Base-by-base conservation (phyloP, 768 basidiomycete species). In the Calvatia gigantea region DNA sequence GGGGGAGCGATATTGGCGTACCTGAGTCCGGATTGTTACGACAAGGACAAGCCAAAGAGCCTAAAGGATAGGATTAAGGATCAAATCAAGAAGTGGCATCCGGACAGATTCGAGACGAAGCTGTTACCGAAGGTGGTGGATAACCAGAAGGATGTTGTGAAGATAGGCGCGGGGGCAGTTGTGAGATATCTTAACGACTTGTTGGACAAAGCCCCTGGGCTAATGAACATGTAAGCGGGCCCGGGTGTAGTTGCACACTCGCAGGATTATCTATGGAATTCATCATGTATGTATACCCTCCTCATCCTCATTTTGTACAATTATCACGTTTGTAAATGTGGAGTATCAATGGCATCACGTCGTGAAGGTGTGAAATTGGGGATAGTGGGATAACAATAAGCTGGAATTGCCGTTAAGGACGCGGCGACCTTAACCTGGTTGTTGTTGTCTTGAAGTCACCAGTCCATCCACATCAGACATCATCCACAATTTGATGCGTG, bases 61-160 rank as follows among this genome's bases (percentile, higher is more conserved):
- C 62, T 75, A 47, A 88, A 87, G 70, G 89, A 91, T 61, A 82
- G 87, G 12, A 76, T 90, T 60, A 88, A 84, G 73, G 89, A 91
- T 58, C 82, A 84, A 51, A 77, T 92, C 61, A 79, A 81, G 68
- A 72, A 78, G 60, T 92, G 89, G 89, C 89, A 92, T 69, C 89
- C 90, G 3, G 90, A 92, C 69, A 82, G 87, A 31, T 91, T 92
- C 64, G 86, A 91, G 60, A 83, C 82, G 32, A 84, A 86, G 66
- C 70, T 81, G 51, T 66, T 91, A 64, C 71, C 77, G 9, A 84
- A 84, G 68, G 87, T 91, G 46, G 69, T 73, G 46, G 83, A 85
- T 58, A 74, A 66, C 32, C 87, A 91, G 58, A 77, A 75, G 65
- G 87, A 83, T 63, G 79, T 68, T 63, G 87, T 92, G 47, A 79